phyloP scores from a whole-genome alignment of 148 eudicot species.

The Rhododendron simsii region DNA sequence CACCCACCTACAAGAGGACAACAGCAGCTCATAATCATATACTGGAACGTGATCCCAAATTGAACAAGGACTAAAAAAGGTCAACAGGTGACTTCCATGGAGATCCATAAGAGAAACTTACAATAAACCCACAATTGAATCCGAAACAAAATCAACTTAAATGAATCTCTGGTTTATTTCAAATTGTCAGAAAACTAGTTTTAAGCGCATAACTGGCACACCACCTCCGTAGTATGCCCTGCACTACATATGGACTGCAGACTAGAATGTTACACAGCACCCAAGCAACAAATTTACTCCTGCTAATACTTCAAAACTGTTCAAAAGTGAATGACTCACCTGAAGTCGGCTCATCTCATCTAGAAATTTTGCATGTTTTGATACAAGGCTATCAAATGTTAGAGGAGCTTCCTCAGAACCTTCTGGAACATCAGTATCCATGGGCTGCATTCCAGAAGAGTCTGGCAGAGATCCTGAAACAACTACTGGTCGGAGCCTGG shows the following conservation, averaged over 20 bases:
- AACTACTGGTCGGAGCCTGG: conserved; percentile 70
- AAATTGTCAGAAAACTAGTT: background rate
- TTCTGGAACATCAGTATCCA: conserved; percentile 54
- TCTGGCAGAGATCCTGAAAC: conserved; percentile 52
- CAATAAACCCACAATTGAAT: background rate
- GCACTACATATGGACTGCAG: background rate
- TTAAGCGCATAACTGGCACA: background rate
- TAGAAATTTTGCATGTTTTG: conserved; percentile 72
- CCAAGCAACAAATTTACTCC: background rate
- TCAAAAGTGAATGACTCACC: conserved; percentile 34
- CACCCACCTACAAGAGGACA: conserved; percentile 64
- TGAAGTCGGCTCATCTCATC: conserved; percentile 75
- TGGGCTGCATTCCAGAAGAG: conserved; percentile 56
- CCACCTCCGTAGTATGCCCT: background rate
- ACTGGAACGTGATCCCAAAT: conserved; percentile 2
- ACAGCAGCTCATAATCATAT: background rate
- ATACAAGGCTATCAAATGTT: conserved; percentile 73
- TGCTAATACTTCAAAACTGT: background rate
- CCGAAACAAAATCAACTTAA: background rate
- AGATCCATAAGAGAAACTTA: background rate
- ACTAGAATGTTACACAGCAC: background rate
- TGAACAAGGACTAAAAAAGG: background rate
- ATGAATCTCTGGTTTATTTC: background rate
- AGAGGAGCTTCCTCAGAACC: conserved; percentile 69
- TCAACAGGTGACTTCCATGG: background rate